Evolutionary conservation across 345 rosid species (phyloP).

Genomic region (Citrus glauca): DNA sequence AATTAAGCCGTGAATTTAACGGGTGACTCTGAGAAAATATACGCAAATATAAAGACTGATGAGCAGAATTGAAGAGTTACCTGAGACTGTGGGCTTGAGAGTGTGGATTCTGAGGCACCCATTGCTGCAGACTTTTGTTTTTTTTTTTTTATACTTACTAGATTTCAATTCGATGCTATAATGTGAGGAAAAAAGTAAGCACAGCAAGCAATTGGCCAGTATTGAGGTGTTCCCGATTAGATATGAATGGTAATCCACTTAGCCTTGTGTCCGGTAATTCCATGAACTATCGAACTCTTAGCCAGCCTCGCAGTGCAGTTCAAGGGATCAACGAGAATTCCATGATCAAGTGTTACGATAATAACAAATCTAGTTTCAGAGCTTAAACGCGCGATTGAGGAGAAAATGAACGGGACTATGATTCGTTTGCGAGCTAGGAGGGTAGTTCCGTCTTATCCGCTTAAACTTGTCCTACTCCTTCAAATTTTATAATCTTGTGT

Average conservation of each 20-base stretch:
- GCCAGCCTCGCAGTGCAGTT: neutral
- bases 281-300: neutral
- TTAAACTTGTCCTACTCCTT: neutral
- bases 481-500: neutral
- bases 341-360: neutral
- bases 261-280: neutral
- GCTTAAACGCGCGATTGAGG: neutral
- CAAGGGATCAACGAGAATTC: neutral
- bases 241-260: neutral
- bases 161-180: neutral
- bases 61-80: slow-evolving; percentile 25
- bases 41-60: neutral
- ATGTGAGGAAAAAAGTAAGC: neutral
- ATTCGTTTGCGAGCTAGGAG: neutral
- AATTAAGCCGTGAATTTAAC: slow-evolving; percentile 3
- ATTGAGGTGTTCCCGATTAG: neutral
- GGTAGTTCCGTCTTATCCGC: neutral
- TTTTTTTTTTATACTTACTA: too few relatives aligned
- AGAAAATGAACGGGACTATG: neutral
- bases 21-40: neutral
- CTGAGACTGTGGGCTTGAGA: slow-evolving; percentile 47
- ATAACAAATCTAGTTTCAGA: neutral
- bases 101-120: slow-evolving; percentile 44
- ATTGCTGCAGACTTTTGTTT: slow-evolving; percentile 6
- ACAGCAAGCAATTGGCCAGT: neutral